Evolutionary conservation across 83 land plant species (phyloP).

Genomic region (Diphasiastrum complanatum): DNA sequence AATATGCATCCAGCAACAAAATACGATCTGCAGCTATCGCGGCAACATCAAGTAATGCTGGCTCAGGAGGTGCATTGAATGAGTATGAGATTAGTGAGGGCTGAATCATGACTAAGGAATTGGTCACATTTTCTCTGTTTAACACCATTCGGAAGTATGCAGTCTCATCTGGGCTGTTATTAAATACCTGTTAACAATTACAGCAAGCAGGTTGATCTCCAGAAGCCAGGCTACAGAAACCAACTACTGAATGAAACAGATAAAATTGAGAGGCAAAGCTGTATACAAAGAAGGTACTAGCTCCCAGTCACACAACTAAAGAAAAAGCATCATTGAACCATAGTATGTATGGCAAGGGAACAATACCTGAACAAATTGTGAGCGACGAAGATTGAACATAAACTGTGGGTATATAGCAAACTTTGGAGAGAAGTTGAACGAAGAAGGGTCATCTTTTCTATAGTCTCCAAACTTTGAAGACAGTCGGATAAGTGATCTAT

Average conservation of each 20-base stretch:
- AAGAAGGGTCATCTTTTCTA: slow-evolving; percentile 79
- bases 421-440: slow-evolving; percentile 68
- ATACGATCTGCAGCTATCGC: slow-evolving; percentile 91
- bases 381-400: slow-evolving; percentile 91
- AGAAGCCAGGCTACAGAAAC: too few species aligned
- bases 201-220: too few species aligned
- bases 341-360: too few species aligned
- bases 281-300: too few species aligned
- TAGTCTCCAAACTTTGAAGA: slow-evolving; percentile 95
- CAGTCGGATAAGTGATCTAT: slow-evolving; percentile 80
- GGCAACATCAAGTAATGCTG: slow-evolving; percentile 89
- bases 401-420: slow-evolving; percentile 91
- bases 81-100: slow-evolving; percentile 85
- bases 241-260: too few species aligned
- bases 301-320: too few species aligned
- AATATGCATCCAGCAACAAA: slow-evolving; percentile 87
- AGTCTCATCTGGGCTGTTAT: slow-evolving; percentile 43
- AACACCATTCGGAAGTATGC: slow-evolving; percentile 90
- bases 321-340: too few species aligned
- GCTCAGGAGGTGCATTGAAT: slow-evolving; percentile 69
- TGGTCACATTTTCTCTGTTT: slow-evolving; percentile 75
- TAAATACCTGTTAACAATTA: slow-evolving; percentile 58
- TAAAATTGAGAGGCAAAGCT: too few species aligned
- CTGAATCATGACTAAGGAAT: slow-evolving; percentile 95
- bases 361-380: slow-evolving; percentile 95